These are phyloP conservation scores for Blumeriella jaapii DNA, from an alignment of 2,329 filamentous ascomycete genomes.

Conservation along the genomic window DNA sequence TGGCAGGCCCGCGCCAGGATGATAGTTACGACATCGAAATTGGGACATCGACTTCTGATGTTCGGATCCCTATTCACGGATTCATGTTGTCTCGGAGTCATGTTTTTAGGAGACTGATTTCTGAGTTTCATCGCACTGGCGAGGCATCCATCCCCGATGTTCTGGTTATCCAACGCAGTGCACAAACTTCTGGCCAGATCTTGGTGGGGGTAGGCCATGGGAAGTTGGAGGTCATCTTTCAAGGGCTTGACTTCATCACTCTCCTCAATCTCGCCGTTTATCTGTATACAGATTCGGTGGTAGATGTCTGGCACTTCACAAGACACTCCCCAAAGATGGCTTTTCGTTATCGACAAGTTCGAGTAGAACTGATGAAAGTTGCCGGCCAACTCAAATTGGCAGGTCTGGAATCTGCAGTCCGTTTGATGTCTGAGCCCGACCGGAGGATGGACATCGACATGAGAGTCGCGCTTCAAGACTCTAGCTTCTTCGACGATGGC, in stretches of 20 bases:
- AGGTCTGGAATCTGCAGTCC: constrained; percentile 64
- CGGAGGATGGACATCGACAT: constrained; percentile 59
- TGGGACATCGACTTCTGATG: constrained; percentile 51
- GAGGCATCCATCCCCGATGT: constrained; percentile 47
- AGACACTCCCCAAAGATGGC: constrained; percentile 49
- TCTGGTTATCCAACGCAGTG: constrained; percentile 42
- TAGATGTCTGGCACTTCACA: constrained; percentile 81
- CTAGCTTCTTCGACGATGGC: constrained; percentile 62
- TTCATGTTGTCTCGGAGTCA: constrained; percentile 70
- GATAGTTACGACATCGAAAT: constrained; percentile 30
- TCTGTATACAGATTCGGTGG: constrained; percentile 64
- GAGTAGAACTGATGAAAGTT: constrained; percentile 79
- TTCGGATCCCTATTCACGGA: constrained; percentile 69
- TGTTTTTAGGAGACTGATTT: constrained; percentile 50
- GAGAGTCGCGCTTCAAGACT: constrained; percentile 54
- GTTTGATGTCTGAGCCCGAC: constrained; percentile 58
- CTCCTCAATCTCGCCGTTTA: constrained; percentile 72
- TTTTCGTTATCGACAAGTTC: constrained; percentile 65
- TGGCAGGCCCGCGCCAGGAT: constrained; percentile 31
- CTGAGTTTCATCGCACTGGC: constrained; percentile 43
- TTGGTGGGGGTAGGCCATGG: constrained; percentile 27
- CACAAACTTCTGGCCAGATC: constrained; percentile 9
- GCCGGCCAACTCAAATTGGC: constrained; percentile 58
- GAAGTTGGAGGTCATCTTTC: constrained; percentile 50
- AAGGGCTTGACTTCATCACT: constrained; percentile 63